Evolutionary conservation across 257 asterid genomes (phyloP).

Genomic region (Eucommia ulmoides): DNA sequence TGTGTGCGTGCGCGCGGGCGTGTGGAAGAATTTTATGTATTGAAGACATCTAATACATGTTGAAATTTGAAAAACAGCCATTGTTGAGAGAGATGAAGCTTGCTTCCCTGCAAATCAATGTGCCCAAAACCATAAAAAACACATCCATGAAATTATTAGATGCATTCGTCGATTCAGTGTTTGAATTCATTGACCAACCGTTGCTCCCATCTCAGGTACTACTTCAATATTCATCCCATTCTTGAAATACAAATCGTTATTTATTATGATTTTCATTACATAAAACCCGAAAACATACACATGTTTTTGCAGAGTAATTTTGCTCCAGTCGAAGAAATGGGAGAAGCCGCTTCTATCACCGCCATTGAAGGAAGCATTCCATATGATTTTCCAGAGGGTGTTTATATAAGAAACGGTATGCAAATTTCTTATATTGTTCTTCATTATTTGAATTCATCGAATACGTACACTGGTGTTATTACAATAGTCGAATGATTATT

Average conservation of each 20-base stretch:
- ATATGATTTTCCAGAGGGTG: constrained; percentile 48
- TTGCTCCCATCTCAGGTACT: constrained; percentile 53
- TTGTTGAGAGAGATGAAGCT: constrained; percentile 20
- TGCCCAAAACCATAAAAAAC: constrained; percentile 18
- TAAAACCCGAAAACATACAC: no score
- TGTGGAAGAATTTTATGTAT: neutral
- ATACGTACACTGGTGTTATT: no score
- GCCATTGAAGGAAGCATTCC: constrained; percentile 39
- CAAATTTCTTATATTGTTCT: no score
- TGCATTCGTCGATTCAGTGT: constrained; percentile 29
- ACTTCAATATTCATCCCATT: neutral
- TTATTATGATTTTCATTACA: neutral
- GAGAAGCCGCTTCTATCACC: constrained; percentile 16
- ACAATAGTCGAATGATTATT: no score
- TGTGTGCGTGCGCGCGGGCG: neutral
- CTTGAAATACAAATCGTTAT: no score
- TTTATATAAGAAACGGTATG: constrained; percentile 54
- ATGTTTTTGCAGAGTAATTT: constrained; percentile 32
- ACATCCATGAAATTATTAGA: constrained; percentile 25
- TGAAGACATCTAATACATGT: neutral
- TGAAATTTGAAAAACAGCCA: constrained; percentile 16
- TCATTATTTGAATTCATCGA: no score
- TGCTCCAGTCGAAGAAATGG: constrained; percentile 56
- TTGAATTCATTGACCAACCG: constrained; percentile 34
- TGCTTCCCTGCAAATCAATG: constrained; percentile 9